Evolutionary conservation across 257 asterid genomes (phyloP), one percentile per base, ranked within the genome.

Genomic region (Salvia splendens): DNA sequence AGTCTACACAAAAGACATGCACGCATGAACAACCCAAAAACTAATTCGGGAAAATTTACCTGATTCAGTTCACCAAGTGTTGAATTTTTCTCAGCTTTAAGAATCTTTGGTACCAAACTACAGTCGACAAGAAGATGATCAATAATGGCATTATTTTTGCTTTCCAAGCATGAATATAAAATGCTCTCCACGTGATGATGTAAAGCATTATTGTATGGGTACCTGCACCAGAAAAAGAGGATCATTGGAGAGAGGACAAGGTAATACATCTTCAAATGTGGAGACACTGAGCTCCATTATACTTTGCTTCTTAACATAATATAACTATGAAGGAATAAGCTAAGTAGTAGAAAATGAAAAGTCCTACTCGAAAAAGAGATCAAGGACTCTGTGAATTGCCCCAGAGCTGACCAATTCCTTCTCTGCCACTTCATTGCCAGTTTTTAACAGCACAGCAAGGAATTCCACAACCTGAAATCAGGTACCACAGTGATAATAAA

Each of bases 161-260:
- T 89, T 67, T 86, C 98, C 86, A 89, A 72, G 79, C 97, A 89
- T 63, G 97, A 87, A 77, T 77, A 86, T 78, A 92, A 71, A 54
- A 89, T 87, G 83, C 93, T 92, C 87, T 89, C 98, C 73, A 87
- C 98, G 40, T 92, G 95, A 83, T 89, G 97, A 78, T 92, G 98
- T 79, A 92, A 81, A 12, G 96, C 97, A 83, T 92, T 92, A 76
- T 92, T 92, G 83, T 71, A 92, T 0, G 98, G 95, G 60, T 89
- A 92, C 89, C 98, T 92, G 83, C 61, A 80, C 33, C 68, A 67
- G 35, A 59, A 40, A 70, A 48, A 57, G 10, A 69, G 46, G 55
- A 76, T 70, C 57, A 66, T 59, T 9, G 52, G 53, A 66, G 47
- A 43, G 16, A 30, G 24, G 11, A 55, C 10, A 51, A 73, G 60